Evolutionary conservation across 2,329 filamentous ascomycete genomes (phyloP).

Genomic region (Taxawa tesnikishii): DNA sequence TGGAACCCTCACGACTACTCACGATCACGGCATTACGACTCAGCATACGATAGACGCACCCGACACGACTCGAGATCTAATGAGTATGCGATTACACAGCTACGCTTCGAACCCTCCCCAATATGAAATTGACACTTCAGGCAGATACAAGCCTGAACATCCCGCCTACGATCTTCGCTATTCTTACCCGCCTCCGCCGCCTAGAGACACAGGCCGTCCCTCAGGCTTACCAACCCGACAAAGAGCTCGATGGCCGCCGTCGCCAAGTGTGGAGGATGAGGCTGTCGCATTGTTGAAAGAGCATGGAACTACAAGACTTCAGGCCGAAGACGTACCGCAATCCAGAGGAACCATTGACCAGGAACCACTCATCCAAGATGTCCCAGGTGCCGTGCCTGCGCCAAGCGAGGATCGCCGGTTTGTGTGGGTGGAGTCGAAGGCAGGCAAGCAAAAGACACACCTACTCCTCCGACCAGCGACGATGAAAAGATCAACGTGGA

Average conservation of each 20-base stretch:
- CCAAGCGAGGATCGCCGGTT: constrained; percentile 53
- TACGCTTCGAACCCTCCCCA: constrained; percentile 12
- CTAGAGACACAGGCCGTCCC: constrained; percentile 11
- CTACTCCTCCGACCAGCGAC: constrained; percentile 24
- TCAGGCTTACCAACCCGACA: constrained; percentile 11
- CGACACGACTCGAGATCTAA: constrained; percentile 9
- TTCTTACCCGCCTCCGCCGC: constrained; percentile 15
- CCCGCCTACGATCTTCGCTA: constrained; percentile 21
- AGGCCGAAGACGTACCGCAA: constrained; percentile 40
- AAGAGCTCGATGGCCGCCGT: constrained; percentile 39
- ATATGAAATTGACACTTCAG: constrained; percentile 9
- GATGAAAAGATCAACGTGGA: constrained; percentile 20
- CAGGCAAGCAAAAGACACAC: constrained; percentile 11
- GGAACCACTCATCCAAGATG: constrained; percentile 52
- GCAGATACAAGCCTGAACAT: constrained; percentile 10
- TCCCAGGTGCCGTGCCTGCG: constrained; percentile 31
- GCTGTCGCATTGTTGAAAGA: constrained; percentile 50
- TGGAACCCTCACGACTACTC: constrained; percentile 10
- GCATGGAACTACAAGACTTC: constrained; percentile 27
- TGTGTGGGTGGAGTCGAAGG: constrained; percentile 35
- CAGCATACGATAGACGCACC: constrained; percentile 3
- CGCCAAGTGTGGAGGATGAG: constrained; percentile 60
- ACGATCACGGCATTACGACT: constrained; percentile 5
- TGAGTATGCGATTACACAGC: constrained; percentile 7
- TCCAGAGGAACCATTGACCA: constrained; percentile 57